Evolutionary conservation across 2,329 filamentous ascomycete genomes (phyloP), one percentile per base, ranked within the genome.

Genomic region (Microdochium trichocladiopsis): DNA sequence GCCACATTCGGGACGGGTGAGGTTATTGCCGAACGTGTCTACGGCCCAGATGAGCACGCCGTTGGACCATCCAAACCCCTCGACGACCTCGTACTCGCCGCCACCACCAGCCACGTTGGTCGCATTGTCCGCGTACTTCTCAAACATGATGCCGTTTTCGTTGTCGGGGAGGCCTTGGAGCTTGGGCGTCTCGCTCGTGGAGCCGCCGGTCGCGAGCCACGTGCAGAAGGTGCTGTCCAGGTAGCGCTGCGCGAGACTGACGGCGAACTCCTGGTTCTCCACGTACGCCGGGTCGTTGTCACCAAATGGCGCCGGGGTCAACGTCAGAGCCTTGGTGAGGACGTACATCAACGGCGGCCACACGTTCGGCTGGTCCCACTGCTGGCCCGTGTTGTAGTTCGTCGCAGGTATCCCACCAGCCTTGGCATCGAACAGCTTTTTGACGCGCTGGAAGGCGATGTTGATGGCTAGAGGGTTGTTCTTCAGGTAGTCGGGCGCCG

Each of bases 61-160:
- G 57, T 87, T 87, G 1, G 80, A 82, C 84, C 84, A 88, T 6
- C 84, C 84, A 58, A 88, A 88, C 1, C 84, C 84, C 67, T 86
- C 81, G 2, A 86, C 84, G 5, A 87, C 84, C 51, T 79, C 76
- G 63, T 87, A 87, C 70, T 87, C 84, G 57, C 84, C 84, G 5
- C 84, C 84, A 6, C 80, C 71, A 25, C 84, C 84, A 1, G 79
- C 81, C 1, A 75, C 77, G 56, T 85, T 83, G 47, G 76, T 82
- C 8, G 77, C 68, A 52, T 78, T 78, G 57, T 85, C 80, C 12
- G 71, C 72, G 61, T 87, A 87, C 72, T 87, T 87, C 65, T 88
- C 84, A 62, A 87, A 88, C 72, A 88, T 87, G 63, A 79, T 80
- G 22, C 84, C 84, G 8, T 67, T 66, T 21, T 72, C 68, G 6